Evolutionary conservation across 139 green algal genomes (phyloP), one percentile per base, ranked within the genome.

Genomic region (Dunaliella primolecta): DNA sequence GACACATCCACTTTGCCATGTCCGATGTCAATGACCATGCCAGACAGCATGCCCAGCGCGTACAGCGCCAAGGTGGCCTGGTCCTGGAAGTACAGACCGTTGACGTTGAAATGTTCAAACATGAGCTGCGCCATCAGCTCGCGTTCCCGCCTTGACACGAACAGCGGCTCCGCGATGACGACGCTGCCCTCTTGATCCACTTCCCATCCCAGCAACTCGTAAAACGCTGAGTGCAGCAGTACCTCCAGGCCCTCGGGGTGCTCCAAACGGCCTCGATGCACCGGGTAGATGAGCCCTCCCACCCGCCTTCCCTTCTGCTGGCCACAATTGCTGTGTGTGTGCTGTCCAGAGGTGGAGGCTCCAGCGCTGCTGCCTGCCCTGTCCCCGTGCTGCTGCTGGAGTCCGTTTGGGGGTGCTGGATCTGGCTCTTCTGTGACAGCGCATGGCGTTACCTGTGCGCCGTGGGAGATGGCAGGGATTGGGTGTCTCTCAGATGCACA

Each of bases 31-130:
- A 99, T 84, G 0, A 95, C 92, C 7, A 86, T 90, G 37, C 96
- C 96, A 20, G 87, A 93, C 29, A 93, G 81, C 38, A 92, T 92
- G 11, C 95, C 96, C 15, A 95, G 36, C 2, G 94, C 91, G 71
- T 94, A 98, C 3, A 97, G 87, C 0, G 93, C 93, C 75, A 94
- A 85, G 27, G 95, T 90, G 3, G 93, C 84, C 34, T 93, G 84
- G 83, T 97, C 93, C 35, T 92, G 87, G 1, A 93, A 78, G 75
- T 93, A 97, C 7, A 96, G 84, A 3, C 92, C 94, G 0, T 81
- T 75, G 2, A 96, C 89, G 80, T 95, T 96, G 88, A 91, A 91
- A 1, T 85, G 75, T 86, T 98, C 95, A 83, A 98, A 98, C 36
- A 94, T 85, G 0, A 98, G 84, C 86, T 96, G 91, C 24, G 91